Evolutionary conservation across 2,329 filamentous ascomycete species (phyloP).

Genomic region (Plenodomus biglobosus): DNA sequence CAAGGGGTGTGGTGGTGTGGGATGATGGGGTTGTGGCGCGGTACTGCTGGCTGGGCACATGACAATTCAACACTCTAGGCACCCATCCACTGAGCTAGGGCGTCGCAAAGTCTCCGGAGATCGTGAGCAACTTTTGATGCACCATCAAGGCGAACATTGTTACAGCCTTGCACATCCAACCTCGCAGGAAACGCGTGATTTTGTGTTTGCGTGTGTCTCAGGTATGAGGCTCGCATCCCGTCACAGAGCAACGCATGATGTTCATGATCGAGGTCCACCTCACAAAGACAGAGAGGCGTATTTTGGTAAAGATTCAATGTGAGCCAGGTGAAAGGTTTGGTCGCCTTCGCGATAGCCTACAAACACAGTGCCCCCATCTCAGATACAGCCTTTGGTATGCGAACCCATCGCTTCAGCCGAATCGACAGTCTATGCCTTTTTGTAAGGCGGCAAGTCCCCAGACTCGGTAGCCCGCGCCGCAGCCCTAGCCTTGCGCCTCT

Average conservation of each 20-base stretch:
- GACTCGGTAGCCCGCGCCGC: constrained; percentile 19
- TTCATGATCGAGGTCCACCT: too few species aligned
- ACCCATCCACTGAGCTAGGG: too few species aligned
- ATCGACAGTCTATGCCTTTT: constrained; percentile 17
- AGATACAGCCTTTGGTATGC: background rate
- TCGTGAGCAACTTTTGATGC: too few species aligned
- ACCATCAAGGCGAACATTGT: too few species aligned
- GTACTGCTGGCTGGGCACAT: too few species aligned
- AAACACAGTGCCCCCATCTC: background rate
- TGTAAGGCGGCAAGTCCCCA: constrained; percentile 28
- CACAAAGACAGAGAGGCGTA: background rate
- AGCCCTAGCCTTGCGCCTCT: constrained; percentile 28
- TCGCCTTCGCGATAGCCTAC: background rate
- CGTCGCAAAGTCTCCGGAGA: too few species aligned
- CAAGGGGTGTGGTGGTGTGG: background rate
- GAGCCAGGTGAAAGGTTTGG: constrained; percentile 7
- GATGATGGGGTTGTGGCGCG: background rate
- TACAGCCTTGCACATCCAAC: too few species aligned
- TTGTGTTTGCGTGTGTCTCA: too few species aligned
- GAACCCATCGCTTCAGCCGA: background rate
- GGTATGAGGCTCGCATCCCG: too few species aligned
- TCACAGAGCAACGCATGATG: too few species aligned
- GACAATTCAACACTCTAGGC: too few species aligned
- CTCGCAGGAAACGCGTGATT: too few species aligned
- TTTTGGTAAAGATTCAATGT: constrained; percentile 5